Evolutionary conservation across 176 grass and related monocot species (phyloP), one percentile per base, ranked within the genome.

Genomic region (Carex myosuroides): DNA sequence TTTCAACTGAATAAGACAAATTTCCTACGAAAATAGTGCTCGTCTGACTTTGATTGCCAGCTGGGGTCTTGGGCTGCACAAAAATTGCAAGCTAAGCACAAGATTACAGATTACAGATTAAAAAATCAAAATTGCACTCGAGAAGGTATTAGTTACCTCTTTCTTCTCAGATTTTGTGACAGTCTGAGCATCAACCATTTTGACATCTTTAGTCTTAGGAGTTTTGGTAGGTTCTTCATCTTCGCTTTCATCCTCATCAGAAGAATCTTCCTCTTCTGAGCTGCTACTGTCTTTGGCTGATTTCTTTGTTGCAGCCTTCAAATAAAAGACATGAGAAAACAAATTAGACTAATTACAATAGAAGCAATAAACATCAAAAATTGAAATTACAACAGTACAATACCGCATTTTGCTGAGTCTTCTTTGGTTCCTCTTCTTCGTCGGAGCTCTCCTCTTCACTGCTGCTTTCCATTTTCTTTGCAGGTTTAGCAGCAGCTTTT

Each of bases 21-120:
- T 97, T 97, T 33, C 78, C 92, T 46, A 97, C 37, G 88, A 91
- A 97, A 54, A 97, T 70, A 6, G 85, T 97, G 48, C 71, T 87
- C 11, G 87, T 21, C 57, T 87, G 84, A 72, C n/a, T 80, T 87
- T 97, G 73, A 82, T 60, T 85, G 29, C 32, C 80, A 7, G 20
- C 81, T 88, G 94, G 92, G 4, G 90, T 94, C 85, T 92, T 92
- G 30, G 89, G 92, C 92, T 94, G 79, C 80, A 84, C 78, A 21
- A 67, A 48, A 46, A 18, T n/a, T 33, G 26, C 3, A 4, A 55
- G 60, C 33, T 33, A 8, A 26, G 3, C 8, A 57, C 29, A 57
- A 78, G 5, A 75, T 29, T 8, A 70, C 8, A 73, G 29, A 56
- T 24, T 37, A 42, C 11, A 73, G 29, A 56, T 24, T 29, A 42